phyloP scores from a whole-genome alignment of 1,284 basidiomycete genomes.

The Cystobasidium slooffiae region DNA sequence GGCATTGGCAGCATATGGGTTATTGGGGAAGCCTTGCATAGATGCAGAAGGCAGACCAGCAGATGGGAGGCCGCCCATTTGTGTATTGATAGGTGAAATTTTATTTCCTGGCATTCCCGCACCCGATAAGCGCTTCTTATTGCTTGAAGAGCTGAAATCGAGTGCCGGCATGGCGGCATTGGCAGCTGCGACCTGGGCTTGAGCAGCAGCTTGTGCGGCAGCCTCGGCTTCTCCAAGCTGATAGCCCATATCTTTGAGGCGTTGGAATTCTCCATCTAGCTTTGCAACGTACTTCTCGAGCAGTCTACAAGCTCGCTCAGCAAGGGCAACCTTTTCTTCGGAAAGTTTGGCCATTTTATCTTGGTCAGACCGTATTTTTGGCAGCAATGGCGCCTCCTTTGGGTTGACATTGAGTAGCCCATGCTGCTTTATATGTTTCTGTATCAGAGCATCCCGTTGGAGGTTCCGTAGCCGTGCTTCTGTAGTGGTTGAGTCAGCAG shows the following conservation, averaged over 20 bases:
- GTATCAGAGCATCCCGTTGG: slow-evolving; percentile 42
- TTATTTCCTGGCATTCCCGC: slow-evolving; percentile 8
- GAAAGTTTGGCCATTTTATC: slow-evolving; percentile 49
- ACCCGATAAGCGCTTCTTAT: slow-evolving; percentile 24
- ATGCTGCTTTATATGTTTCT: slow-evolving; percentile 43
- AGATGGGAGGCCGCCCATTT: slow-evolving; percentile 16
- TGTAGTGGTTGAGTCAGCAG: slow-evolving; percentile 21
- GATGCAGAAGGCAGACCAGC: slow-evolving; percentile 17
- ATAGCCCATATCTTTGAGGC: slow-evolving; percentile 43
- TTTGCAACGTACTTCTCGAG: slow-evolving; percentile 43
- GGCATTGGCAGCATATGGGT: slow-evolving; percentile 17
- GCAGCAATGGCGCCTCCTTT: slow-evolving; percentile 43
- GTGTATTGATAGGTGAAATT: slow-evolving; percentile 7
- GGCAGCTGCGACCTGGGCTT: slow-evolving; percentile 19
- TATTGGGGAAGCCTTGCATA: slow-evolving; percentile 18
- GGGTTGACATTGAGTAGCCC: slow-evolving; percentile 40
- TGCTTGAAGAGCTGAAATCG: slow-evolving; percentile 20
- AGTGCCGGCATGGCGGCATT: slow-evolving; percentile 28
- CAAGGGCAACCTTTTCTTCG: slow-evolving; percentile 51
- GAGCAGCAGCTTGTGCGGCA: slow-evolving; percentile 30
- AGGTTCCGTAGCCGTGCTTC: slow-evolving; percentile 30
- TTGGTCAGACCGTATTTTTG: slow-evolving; percentile 47
- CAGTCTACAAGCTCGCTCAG: slow-evolving; percentile 51
- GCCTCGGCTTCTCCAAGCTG: slow-evolving; percentile 41
- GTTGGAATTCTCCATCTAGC: slow-evolving; percentile 39